These are phyloP conservation scores for Claviceps pazoutovae DNA, from an alignment of 2,329 filamentous ascomycete genomes.

Conservation along the genomic window DNA sequence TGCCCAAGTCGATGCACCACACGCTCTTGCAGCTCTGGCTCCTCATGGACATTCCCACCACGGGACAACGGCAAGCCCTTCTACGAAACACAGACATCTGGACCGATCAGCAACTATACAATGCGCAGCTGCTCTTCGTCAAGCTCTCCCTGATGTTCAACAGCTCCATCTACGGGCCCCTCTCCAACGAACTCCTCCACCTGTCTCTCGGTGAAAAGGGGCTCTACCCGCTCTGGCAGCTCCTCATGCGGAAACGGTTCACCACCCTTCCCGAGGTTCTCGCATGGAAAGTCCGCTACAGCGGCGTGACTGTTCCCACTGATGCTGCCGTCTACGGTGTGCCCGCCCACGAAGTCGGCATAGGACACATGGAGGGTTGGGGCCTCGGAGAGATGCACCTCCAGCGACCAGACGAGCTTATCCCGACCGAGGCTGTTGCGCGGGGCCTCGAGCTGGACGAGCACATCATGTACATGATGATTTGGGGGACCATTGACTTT, in stretches of 20 bases:
- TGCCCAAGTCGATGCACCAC: constrained; percentile 32
- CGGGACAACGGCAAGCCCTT: constrained; percentile 36
- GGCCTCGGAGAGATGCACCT: constrained; percentile 33
- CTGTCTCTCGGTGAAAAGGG: constrained; percentile 46
- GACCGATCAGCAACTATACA: constrained; percentile 44
- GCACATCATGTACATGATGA: constrained; percentile 41
- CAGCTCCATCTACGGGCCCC: constrained; percentile 43
- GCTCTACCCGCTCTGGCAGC: constrained; percentile 41
- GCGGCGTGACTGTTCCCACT: constrained; percentile 14
- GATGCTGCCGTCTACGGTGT: constrained; percentile 34
- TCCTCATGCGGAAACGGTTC: constrained; percentile 44
- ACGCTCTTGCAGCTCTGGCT: constrained; percentile 58
- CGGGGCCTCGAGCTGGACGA: constrained; percentile 39
- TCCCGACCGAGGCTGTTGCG: constrained; percentile 40
- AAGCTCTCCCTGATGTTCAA: constrained; percentile 60
- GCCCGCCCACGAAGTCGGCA: constrained; percentile 36
- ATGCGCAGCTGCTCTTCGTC: constrained; percentile 49
- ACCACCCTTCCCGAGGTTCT: constrained; percentile 35
- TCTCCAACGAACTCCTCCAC: constrained; percentile 35
- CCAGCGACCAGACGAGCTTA: constrained; percentile 41
- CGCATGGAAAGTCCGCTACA: constrained; percentile 44
- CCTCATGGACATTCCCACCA: constrained; percentile 52
- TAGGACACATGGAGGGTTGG: constrained; percentile 41
- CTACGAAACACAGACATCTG: constrained; percentile 41
- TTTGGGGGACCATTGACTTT: constrained; percentile 49